Conservation (phyloP, 768 basidiomycete species). For the Kwoniella sp. region DNA sequence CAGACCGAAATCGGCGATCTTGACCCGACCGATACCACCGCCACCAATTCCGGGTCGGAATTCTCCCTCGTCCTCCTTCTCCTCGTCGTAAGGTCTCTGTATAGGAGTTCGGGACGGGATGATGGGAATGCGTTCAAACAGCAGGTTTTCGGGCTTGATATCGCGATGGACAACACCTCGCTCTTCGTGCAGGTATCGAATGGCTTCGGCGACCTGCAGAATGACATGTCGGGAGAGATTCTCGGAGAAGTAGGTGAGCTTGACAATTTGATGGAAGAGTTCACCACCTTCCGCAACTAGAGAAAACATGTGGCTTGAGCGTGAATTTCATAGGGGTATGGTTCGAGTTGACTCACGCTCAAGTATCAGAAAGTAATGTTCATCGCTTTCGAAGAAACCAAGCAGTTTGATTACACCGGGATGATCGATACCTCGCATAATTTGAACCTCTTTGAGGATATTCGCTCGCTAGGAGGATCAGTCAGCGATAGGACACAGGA, state of each 20-base stretch:
- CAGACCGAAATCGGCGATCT: slow-evolving; percentile 97
- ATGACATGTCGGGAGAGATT: slow-evolving; percentile 96
- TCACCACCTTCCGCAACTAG: slow-evolving; percentile 96
- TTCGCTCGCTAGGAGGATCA: slow-evolving; percentile 71
- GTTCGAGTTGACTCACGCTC: slow-evolving; percentile 63
- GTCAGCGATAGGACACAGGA: neutral
- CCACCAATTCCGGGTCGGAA: slow-evolving; percentile 88
- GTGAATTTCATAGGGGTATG: too few species aligned
- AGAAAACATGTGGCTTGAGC: neutral
- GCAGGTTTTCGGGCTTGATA: slow-evolving; percentile 96
- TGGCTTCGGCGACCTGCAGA: slow-evolving; percentile 81
- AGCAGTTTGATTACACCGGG: slow-evolving; percentile 87
- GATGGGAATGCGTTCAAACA: slow-evolving; percentile 89
- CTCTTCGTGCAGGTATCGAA: slow-evolving; percentile 93
- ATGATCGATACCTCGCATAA: slow-evolving; percentile 92
- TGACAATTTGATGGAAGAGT: slow-evolving; percentile 72
- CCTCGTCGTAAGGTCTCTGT: slow-evolving; percentile 88
- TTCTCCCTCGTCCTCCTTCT: slow-evolving; percentile 97
- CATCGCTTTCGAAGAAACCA: slow-evolving; percentile 84
- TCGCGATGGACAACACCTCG: slow-evolving; percentile 97
- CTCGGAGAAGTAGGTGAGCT: slow-evolving; percentile 97
- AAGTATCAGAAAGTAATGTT: slow-evolving; percentile 89
- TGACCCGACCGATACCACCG: slow-evolving; percentile 94
- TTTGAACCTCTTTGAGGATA: slow-evolving; percentile 99
- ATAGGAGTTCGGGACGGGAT: slow-evolving; percentile 72